Evolutionary conservation across 176 grass and related monocot species (phyloP).

Genomic region (Poa annua): DNA sequence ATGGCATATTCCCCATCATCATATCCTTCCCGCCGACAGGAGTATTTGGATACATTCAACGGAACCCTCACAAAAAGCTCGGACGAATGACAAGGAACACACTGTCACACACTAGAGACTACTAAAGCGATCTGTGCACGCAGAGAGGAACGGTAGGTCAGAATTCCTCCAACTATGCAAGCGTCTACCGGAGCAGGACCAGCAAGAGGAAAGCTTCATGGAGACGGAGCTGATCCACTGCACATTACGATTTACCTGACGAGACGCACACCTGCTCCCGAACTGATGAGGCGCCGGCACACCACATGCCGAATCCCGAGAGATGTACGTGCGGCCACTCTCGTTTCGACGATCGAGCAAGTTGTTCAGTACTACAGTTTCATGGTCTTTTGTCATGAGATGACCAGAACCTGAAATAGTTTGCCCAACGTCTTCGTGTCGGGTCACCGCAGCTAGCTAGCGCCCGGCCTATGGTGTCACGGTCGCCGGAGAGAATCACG

Average conservation of each 20-base stretch:
- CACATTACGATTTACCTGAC: neutral
- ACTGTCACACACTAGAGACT: constrained; percentile 36
- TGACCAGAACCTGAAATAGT: constrained; percentile 52
- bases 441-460: neutral
- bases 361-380: neutral
- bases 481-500: neutral
- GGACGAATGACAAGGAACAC: constrained; percentile 49
- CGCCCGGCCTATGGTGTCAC: constrained; percentile 2
- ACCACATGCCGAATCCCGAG: constrained; percentile 11
- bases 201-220: neutral
- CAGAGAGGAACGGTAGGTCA: constrained; percentile 43
- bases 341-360: constrained; percentile 14
- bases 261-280: constrained; percentile 8
- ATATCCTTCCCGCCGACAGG: constrained; percentile 46
- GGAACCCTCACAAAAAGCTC: constrained; percentile 8
- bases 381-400: constrained; percentile 10
- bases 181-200: constrained; percentile 53
- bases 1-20: constrained; percentile 37
- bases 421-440: constrained; percentile 41
- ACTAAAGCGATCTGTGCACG: constrained; percentile 10
- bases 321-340: neutral
- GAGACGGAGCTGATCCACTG: constrained; percentile 12
- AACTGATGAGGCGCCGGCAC: neutral
- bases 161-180: constrained; percentile 51
- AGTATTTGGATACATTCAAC: constrained; percentile 57